Conservation (phyloP, 768 basidiomycete species). For the Tephrocybe sp. region DNA sequence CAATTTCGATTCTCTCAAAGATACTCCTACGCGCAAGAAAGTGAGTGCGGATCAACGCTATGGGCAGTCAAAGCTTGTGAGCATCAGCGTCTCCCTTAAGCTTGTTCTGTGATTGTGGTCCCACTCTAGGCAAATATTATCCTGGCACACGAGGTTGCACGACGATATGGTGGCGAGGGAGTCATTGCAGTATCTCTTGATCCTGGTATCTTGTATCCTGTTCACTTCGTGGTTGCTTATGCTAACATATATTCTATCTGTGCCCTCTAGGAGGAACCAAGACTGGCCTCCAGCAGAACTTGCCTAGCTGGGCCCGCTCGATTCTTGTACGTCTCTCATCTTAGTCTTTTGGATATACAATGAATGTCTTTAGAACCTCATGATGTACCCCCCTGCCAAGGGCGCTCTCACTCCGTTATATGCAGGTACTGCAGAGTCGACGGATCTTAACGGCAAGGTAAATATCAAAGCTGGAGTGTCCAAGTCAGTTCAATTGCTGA, state of each 20-base stretch:
- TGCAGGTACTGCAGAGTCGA: constrained; percentile 41
- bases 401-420: constrained; percentile 47
- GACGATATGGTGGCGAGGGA: constrained; percentile 44
- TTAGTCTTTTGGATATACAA: background rate
- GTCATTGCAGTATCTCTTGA: constrained; percentile 47
- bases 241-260: background rate
- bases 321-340: constrained; percentile 15
- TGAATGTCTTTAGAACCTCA: constrained; percentile 16
- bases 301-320: constrained; percentile 4
- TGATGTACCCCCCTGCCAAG: constrained; percentile 28
- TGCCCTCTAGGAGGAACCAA: constrained; percentile 24
- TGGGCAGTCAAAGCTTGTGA: constrained; percentile 46
- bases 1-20: constrained; percentile 36
- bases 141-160: constrained; percentile 43
- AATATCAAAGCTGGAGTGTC: constrained; percentile 1
- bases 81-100: constrained; percentile 10
- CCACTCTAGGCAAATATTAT: constrained; percentile 42
- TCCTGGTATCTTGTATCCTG: constrained; percentile 32
- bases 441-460: constrained; percentile 41
- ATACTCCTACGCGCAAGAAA: constrained; percentile 28
- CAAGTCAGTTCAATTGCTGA: constrained; percentile 1
- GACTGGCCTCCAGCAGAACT: constrained; percentile 18
- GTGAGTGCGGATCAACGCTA: constrained; percentile 22
- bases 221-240: constrained; percentile 14
- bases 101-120: background rate